A percentile compares a stretch with the other conserved stretches of the same genome.
These are phyloP conservation scores for Eucalyptus marginata DNA, from an alignment of 345 rosid genomes.

Conservation along the genomic window DNA sequence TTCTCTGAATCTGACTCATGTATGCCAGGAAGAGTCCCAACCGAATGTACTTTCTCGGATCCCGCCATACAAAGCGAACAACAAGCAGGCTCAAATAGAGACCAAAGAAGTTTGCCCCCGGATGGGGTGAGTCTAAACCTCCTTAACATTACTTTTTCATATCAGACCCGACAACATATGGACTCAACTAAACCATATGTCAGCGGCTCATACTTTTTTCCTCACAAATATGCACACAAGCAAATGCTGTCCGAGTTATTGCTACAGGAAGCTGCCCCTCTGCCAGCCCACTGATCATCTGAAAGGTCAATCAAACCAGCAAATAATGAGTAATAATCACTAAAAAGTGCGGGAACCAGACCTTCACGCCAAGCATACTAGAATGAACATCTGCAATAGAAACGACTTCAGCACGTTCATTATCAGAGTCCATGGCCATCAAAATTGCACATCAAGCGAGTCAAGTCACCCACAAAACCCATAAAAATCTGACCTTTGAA, in stretches of 20 bases:
- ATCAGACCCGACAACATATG: background rate
- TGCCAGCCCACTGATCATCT: background rate
- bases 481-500: background rate
- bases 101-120: background rate
- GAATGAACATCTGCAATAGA: background rate
- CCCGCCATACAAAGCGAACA: conserved; percentile 2
- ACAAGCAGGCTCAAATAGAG: background rate
- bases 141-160: background rate
- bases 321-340: background rate
- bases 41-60: background rate
- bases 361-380: background rate
- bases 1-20: conserved; percentile 19
- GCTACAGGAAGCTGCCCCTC: background rate
- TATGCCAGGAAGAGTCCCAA: background rate
- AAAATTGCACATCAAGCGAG: background rate
- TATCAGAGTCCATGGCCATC: background rate
- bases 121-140: background rate
- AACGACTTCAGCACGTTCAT: background rate
- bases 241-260: background rate
- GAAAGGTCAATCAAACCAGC: background rate
- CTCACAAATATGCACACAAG: background rate
- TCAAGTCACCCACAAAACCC: background rate
- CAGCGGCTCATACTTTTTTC: background rate
- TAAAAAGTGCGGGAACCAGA: background rate
- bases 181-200: background rate